These are phyloP conservation scores for Pichia gijzeniarum DNA, from an alignment of 805 yeast genomes.

Conservation along the genomic window DNA sequence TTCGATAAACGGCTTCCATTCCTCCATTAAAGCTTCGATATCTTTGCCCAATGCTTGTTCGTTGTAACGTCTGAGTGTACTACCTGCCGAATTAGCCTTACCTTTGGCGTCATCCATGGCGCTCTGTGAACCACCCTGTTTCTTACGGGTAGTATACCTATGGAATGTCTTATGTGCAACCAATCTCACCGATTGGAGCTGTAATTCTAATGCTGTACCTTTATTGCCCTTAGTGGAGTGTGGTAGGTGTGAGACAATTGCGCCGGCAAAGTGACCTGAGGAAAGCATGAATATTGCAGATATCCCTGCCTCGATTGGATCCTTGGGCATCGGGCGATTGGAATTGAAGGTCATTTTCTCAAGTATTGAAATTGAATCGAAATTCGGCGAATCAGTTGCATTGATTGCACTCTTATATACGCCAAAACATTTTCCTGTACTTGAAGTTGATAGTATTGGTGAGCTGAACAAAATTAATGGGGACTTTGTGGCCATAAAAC, in stretches of 20 bases:
- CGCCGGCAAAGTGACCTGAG: slow-evolving; percentile 98
- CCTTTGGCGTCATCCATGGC: slow-evolving; percentile 90
- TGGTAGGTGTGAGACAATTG: slow-evolving; percentile 71
- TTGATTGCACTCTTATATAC: slow-evolving; percentile 60
- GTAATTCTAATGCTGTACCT: slow-evolving; percentile 40
- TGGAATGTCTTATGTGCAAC: slow-evolving; percentile 82
- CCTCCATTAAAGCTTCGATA: slow-evolving; percentile 56
- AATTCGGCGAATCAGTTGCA: slow-evolving; percentile 28
- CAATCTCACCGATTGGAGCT: slow-evolving; percentile 58
- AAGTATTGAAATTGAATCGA: slow-evolving; percentile 47
- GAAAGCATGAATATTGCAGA: slow-evolving; percentile 92
- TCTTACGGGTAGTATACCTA: slow-evolving; percentile 90
- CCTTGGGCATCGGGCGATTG: slow-evolving; percentile 12
- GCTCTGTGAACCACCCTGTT: slow-evolving; percentile 96
- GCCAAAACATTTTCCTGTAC: slow-evolving; percentile 45
- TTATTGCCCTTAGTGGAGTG: slow-evolving; percentile 50
- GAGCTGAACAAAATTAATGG: slow-evolving; percentile 61
- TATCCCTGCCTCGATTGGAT: slow-evolving; percentile 26
- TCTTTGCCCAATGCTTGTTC: slow-evolving; percentile 79
- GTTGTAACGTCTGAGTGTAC: slow-evolving; percentile 80
- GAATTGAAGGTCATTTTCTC: slow-evolving; percentile 15
- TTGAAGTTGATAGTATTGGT: slow-evolving; percentile 30
- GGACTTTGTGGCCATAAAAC: slow-evolving; percentile 61
- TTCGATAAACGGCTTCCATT: slow-evolving; percentile 58
- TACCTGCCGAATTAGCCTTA: slow-evolving; percentile 94